Base-by-base conservation (phyloP, 2,329 filamentous ascomycete genomes). In the Aspergillus udagawae region DNA sequence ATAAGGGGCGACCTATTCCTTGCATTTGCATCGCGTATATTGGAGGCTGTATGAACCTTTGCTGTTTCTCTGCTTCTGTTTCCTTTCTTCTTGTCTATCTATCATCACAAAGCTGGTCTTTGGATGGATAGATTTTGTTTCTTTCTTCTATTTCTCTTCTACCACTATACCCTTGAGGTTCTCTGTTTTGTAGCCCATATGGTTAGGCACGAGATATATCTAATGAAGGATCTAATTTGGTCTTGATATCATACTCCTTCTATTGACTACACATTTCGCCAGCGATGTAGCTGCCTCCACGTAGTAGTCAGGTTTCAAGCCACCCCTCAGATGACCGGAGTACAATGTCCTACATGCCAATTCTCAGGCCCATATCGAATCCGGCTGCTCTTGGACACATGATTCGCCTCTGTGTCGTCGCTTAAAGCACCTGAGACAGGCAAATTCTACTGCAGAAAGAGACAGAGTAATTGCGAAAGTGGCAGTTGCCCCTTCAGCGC, bases 21-120 rank as follows among this genome's bases (percentile, higher is more conserved):
- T 52, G 8, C 28, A 27, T 35, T 50, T 50, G 51, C 27, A 23
- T 51, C 44, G 35, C 8, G 23, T 49, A 38, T 56, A 44, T 42
- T 51, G 59, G 55, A 48, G 61, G 61, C 47, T 61, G 59, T 61
- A 57, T 63, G 57, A 57, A 53, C 50, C 23, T 38, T 61, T 51
- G 58, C 56, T 56, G 49, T 55, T 57, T 41, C 53, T 56, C 50
- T 59, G 50, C 50, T 49, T 53, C 47, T 50, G 54, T 49, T 55
- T 48, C 41, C 20, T 9, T 25, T 25, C 28, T 44, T 38, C 14
- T 52, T 52, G 23, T 52, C n/a, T 54, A 49, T 42, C 42, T 23
- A 29, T 29, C 32, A 21, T 45, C 42, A 42, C 59, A n/a, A 52
- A 38, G 44, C 54, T 51, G 60, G 52, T 59, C 54, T 49, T 53